Evolutionary conservation across 2,329 filamentous ascomycete species (phyloP).

Genomic region (Pseudonectria buxi): DNA sequence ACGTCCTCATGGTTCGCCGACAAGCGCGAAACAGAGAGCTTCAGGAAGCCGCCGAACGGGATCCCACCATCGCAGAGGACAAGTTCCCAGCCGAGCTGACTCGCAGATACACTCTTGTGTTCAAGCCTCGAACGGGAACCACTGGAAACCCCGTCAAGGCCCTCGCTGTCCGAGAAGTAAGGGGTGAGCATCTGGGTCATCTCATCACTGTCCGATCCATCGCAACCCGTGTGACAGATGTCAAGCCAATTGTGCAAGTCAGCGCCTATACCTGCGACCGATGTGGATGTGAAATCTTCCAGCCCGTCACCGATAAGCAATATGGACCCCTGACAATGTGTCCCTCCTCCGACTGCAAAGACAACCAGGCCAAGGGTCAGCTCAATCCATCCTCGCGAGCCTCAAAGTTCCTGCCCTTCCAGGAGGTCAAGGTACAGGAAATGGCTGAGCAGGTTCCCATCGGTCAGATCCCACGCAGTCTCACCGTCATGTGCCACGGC

Average conservation of each 20-base stretch:
- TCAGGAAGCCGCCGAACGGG: slow-evolving; percentile 57
- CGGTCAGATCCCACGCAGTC: slow-evolving; percentile 86
- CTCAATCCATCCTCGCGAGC: slow-evolving; percentile 91
- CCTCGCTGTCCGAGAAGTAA: slow-evolving; percentile 86
- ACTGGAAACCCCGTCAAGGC: slow-evolving; percentile 56
- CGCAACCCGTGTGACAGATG: slow-evolving; percentile 89
- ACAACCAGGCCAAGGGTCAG: slow-evolving; percentile 88
- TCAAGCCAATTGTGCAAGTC: slow-evolving; percentile 95
- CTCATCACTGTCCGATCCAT: slow-evolving; percentile 94
- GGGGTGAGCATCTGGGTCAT: slow-evolving; percentile 85
- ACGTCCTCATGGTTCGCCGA: slow-evolving; percentile 92
- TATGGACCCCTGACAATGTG: slow-evolving; percentile 84
- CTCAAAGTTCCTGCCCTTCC: slow-evolving; percentile 94
- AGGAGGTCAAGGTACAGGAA: slow-evolving; percentile 97
- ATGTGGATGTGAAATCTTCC: slow-evolving; percentile 95
- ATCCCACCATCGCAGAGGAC: slow-evolving; percentile 60
- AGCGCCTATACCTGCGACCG: slow-evolving; percentile 97
- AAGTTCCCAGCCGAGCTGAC: slow-evolving; percentile 90
- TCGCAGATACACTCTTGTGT: slow-evolving; percentile 88
- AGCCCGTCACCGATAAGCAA: slow-evolving; percentile 85
- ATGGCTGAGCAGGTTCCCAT: slow-evolving; percentile 99
- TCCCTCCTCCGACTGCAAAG: slow-evolving; percentile 81
- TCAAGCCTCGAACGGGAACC: slow-evolving; percentile 80
- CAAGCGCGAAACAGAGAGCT: slow-evolving; percentile 78
- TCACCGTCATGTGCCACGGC: slow-evolving; percentile 87